phyloP scores from a whole-genome alignment of 306 rosid species.

The Dalbergia oliveri region DNA sequence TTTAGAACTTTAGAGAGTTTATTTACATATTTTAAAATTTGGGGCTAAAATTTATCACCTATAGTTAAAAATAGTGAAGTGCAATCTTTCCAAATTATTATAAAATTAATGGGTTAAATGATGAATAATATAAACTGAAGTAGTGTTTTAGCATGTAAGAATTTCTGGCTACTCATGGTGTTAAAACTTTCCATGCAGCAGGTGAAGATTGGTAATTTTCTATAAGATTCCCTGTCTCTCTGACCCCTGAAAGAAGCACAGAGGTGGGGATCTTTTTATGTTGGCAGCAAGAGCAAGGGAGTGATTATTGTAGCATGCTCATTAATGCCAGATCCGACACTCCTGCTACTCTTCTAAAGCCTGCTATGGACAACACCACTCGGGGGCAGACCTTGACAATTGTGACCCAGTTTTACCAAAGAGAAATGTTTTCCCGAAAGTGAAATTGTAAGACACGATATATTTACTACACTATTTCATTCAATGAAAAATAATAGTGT shows the following conservation, averaged over 20 bases:
- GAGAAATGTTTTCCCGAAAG: too few relatives aligned
- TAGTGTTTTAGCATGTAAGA: too few relatives aligned
- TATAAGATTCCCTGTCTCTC: slow-evolving; percentile 37
- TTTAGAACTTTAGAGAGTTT: too few relatives aligned
- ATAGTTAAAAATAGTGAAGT: too few relatives aligned
- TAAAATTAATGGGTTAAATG: too few relatives aligned
- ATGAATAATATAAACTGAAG: too few relatives aligned
- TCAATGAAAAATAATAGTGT: too few relatives aligned
- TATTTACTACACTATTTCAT: too few relatives aligned
- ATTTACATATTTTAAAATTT: too few relatives aligned
- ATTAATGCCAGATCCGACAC: slow-evolving; percentile 42
- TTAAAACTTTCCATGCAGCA: not conserved
- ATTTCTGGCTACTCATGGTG: not conserved
- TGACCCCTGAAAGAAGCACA: slow-evolving; percentile 19
- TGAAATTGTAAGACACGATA: too few relatives aligned
- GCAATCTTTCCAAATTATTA: too few relatives aligned
- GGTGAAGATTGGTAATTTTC: slow-evolving; percentile 31
- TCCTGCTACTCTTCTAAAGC: slow-evolving; percentile 35
- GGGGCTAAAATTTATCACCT: too few relatives aligned
- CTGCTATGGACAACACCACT: slow-evolving; percentile 43
- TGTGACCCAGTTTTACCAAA: slow-evolving; percentile 21
- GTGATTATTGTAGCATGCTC: slow-evolving; percentile 33
- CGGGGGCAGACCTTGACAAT: slow-evolving; percentile 26
- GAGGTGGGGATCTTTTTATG: slow-evolving; percentile 40
- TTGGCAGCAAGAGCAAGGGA: slow-evolving; percentile 36